Evolutionary conservation across 2,329 filamentous ascomycete species (phyloP), one percentile per base, ranked within the genome.

Genomic region (Purpureocillium takamizusanense): DNA sequence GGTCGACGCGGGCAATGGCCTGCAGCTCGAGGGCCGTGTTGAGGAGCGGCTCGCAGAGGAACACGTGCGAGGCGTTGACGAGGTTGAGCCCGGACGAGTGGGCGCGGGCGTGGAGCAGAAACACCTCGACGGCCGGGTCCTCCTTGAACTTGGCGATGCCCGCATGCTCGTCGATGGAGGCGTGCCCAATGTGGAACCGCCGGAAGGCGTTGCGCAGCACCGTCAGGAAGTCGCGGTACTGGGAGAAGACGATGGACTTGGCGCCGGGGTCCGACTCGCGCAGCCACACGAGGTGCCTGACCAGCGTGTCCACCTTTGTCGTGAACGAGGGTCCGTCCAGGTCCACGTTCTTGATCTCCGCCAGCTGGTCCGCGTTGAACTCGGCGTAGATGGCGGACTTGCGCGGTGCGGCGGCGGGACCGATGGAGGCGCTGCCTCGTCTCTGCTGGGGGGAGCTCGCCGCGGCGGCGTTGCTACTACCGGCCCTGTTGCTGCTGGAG

Each of bases 1-100:
- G 79, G 56, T 98, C 88, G 2, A 98, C 89, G 40, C 92, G 83
- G 1, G 90, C 89, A 52, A 97, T 94, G 12, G 89, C 90, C 59
- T 98, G 92, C 9, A 97, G 71, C 60, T 97, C 92, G 13, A 98
- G 78, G 0, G 89, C 88, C 0, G 90, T 90, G 54, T 97, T 95
- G 49, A 97, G 78, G 4, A 97, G 68, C 3, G 92, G 92, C 55
- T 98, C 92, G 57, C 88, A 95, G 4, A 98, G 73, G 54, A 97
- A 94, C 2, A 97, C 88, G 54, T 97, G 88, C 35, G 80, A 95
- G 4, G 90, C 92, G 51, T 94, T 90, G 47, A 95, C 83, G 0
- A 98, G 74, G 44, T 94, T 97, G 23, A 98, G 69, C 0, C 92
- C 92, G 2, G 85, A 89, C 0, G 86, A 83, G 55, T 95, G 86